Evolutionary conservation across 2,329 filamentous ascomycete species (phyloP).

Genomic region (Alternaria sp.): DNA sequence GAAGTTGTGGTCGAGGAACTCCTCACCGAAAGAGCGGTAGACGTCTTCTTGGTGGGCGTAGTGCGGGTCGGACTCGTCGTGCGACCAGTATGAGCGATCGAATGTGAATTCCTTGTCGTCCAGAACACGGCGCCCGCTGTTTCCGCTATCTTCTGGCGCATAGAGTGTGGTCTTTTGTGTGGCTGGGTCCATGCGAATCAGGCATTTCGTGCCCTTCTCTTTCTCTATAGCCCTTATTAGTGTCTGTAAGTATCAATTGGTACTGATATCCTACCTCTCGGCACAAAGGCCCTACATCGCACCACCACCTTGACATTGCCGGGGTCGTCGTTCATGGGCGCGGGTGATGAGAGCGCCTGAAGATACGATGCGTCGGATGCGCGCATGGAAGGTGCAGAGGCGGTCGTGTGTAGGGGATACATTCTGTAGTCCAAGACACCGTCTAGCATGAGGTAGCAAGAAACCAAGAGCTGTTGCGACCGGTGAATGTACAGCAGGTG

Average conservation of each 20-base stretch:
- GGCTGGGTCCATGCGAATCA: conserved; percentile 88
- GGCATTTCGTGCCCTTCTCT: conserved; percentile 79
- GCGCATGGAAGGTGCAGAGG: conserved; percentile 55
- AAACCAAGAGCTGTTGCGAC: conserved; percentile 32
- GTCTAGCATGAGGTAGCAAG: conserved; percentile 33
- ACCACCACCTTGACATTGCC: conserved; percentile 61
- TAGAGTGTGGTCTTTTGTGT: conserved; percentile 84
- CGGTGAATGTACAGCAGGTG: conserved; percentile 39
- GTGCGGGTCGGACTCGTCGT: conserved; percentile 77
- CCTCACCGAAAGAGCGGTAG: conserved; percentile 91
- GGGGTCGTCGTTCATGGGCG: conserved; percentile 48
- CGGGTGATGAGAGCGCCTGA: conserved; percentile 27
- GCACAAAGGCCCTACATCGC: conserved; percentile 56
- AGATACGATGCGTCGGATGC: conserved; percentile 43
- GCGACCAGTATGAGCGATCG: conserved; percentile 98
- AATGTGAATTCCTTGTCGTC: conserved; percentile 95
- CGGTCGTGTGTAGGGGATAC: conserved; percentile 44
- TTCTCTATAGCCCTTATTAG: conserved; percentile 66
- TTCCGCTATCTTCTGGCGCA: conserved; percentile 65
- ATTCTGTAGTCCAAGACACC: conserved; percentile 37
- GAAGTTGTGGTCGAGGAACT: conserved; percentile 99
- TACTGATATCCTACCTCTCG: conserved; percentile 47
- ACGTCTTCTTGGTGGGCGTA: conserved; percentile 93
- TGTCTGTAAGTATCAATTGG: not conserved
- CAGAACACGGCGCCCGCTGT: conserved; percentile 72